These are phyloP conservation scores for Corchorus olitorius DNA, from an alignment of 345 rosid genomes.

Conservation along the genomic window DNA sequence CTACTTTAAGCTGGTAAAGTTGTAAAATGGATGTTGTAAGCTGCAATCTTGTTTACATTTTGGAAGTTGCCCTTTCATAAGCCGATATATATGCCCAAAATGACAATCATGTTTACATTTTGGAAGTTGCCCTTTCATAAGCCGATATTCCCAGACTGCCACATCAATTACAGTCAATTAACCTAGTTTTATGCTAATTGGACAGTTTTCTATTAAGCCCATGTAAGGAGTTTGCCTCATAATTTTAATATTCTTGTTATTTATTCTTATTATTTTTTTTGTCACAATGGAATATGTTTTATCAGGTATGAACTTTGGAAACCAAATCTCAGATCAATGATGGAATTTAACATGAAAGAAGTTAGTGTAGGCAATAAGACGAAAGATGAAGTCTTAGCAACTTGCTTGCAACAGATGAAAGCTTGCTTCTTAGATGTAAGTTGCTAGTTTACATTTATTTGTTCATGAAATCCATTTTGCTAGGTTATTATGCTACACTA, in stretches of 20 bases:
- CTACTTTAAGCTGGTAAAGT: neutral
- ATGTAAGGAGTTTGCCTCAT: neutral
- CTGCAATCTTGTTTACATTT: neutral
- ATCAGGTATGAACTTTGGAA: constrained; percentile 94
- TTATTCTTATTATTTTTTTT: constrained; percentile 3
- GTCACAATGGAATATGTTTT: constrained; percentile 20
- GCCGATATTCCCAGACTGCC: neutral
- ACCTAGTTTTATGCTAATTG: neutral
- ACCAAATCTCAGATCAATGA: constrained; percentile 92
- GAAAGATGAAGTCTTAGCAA: constrained; percentile 78
- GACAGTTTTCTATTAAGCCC: neutral
- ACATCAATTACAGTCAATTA: neutral
- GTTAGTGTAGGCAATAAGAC: constrained; percentile 83
- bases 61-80: neutral
- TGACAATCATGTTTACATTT: neutral
- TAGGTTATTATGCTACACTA: neutral
- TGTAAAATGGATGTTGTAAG: neutral
- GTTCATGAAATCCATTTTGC: neutral
- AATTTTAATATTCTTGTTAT: neutral
- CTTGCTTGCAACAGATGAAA: constrained; percentile 96
- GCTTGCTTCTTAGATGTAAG: constrained; percentile 96
- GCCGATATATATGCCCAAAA: neutral
- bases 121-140: neutral
- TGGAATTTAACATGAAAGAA: constrained; percentile 95
- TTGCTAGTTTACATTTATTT: constrained; percentile 19